Evolutionary conservation across 1,284 basidiomycete genomes (phyloP).

Genomic region (Hymenochaete sp.): DNA sequence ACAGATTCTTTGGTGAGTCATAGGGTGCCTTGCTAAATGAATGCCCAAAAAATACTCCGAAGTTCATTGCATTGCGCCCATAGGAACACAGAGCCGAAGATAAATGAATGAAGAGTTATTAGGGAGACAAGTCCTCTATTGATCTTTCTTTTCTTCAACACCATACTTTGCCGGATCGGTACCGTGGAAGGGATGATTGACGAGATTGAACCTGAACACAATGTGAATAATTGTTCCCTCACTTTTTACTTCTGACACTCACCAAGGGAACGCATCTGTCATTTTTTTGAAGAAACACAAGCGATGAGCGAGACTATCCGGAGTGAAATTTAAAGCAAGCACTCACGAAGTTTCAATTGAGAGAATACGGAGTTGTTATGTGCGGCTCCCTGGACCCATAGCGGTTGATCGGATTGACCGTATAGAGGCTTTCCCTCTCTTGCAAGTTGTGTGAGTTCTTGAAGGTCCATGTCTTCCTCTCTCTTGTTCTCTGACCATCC

Average conservation of each 20-base stretch:
- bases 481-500: slow-evolving; percentile 90
- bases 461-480: slow-evolving; percentile 69
- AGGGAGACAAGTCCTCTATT: slow-evolving; percentile 1
- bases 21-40: too few species aligned
- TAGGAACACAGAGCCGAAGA: not conserved
- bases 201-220: slow-evolving; percentile 75
- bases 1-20: too few species aligned
- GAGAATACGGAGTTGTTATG: slow-evolving; percentile 89
- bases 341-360: slow-evolving; percentile 85
- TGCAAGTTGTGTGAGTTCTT: slow-evolving; percentile 67
- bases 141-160: slow-evolving; percentile 25
- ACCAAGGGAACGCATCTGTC: slow-evolving; percentile 66
- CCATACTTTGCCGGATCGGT: slow-evolving; percentile 78
- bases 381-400: slow-evolving; percentile 85
- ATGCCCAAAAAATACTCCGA: too few species aligned
- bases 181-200: slow-evolving; percentile 84
- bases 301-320: not conserved
- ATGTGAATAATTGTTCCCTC: slow-evolving; percentile 22
- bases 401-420: slow-evolving; percentile 74
- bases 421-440: slow-evolving; percentile 75
- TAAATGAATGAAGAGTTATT: not conserved
- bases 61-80: too few species aligned
- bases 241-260: too few species aligned
- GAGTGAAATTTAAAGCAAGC: not conserved
- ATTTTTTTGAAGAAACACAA: slow-evolving; percentile 4